Evolutionary conservation across 441 rosid genomes (phyloP), one percentile per base, ranked within the genome.

Genomic region (Syzygium malaccense): DNA sequence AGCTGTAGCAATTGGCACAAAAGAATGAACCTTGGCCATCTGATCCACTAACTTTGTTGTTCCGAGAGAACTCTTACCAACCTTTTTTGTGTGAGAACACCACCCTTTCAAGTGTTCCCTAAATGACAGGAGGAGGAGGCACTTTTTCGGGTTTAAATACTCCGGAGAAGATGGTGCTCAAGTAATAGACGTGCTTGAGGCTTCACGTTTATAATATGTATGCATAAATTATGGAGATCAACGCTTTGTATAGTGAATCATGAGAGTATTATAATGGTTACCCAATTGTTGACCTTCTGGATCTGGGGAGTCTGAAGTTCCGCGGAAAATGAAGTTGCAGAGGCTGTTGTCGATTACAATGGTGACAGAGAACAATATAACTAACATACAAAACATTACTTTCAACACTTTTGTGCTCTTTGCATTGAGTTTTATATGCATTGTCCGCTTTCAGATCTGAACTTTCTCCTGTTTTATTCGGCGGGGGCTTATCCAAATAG

Each of bases 1-100:
- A 56, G 64, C 53, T 23, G 66, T 14, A 41, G 30, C 49, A 55
- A 49, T 20, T 20, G 89, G 37, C 49, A 55, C 49, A 25, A 37
- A 87, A 51, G 92, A 92, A 86, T 87, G 86, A 68, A 92, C 56
- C 32, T 90, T 92, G 51, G 93, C n/a, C 84, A 75, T 75, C 53
- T 45, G 53, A 75, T 41, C 19, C 84, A 1, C 53, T 25, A 75
- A 25, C 84, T 41, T 75, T 13, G 30, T 41, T 41, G 13, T 75
- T 75, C 84, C 6, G 53, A 41, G 30, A 41, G 53, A 75, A 75
- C 84, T 75, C 53, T 66, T 30, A 75, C 30, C 30, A 58, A n/a
- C 14, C 30, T 58, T 58, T 58, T 58, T n/a, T 26, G 30, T 26
- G 13, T 26, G 30, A 58, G 55, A 54, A 54, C 18, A 14, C 55